Base-by-base conservation (phyloP, 2,329 filamentous ascomycete genomes). In the Diaporthe velutina region DNA sequence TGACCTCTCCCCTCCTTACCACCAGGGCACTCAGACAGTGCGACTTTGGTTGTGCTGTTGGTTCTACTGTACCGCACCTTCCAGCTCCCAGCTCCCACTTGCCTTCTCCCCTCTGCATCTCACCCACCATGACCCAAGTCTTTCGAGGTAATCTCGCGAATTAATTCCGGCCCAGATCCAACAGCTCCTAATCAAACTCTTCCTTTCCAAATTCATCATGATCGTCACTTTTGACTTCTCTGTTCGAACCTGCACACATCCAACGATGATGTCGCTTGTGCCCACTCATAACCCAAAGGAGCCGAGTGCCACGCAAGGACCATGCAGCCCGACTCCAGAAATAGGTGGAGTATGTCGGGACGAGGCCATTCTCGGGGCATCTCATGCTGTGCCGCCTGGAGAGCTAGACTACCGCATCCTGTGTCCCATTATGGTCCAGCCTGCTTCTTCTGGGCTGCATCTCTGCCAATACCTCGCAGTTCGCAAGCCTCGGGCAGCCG, bases 211-310 rank as follows among this genome's bases (percentile, higher is more conserved):
- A 52, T 64, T 25, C 48, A 50, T 72, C 38, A 30, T 28, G 70
- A 72, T 72, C 70, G 35, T 64, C 70, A 30, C 70, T 45, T 22
- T 72, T 38, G 58, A 57, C 45, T 55, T 64, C 70, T 72, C 48
- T n/a, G 42, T 64, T 17, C 19, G 45, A 54, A 13, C 19, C 68
- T n/a, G 38, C 52, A 9, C 33, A 22, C 30, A 35, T 38, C 28
- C 15, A n/a, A 50, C 54, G 35, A 38, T 68, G 28, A 48, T 66
- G 60, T 48, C 60, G 60, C 28, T 28, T 17, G 60, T 66, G 38
- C 42, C 33, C 48, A 68, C n/a, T 6, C 30, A 17, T 54, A 25
- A 25, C 64, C 64, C 33, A 68, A 40, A 68, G 64, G 48, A 68
- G 64, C 48, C 8, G 64, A 28, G 33, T 68, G 22, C n/a, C 33